These are phyloP conservation scores for Collybia mongolica DNA, from an alignment of 768 basidiomycete genomes.

Conservation along the genomic window DNA sequence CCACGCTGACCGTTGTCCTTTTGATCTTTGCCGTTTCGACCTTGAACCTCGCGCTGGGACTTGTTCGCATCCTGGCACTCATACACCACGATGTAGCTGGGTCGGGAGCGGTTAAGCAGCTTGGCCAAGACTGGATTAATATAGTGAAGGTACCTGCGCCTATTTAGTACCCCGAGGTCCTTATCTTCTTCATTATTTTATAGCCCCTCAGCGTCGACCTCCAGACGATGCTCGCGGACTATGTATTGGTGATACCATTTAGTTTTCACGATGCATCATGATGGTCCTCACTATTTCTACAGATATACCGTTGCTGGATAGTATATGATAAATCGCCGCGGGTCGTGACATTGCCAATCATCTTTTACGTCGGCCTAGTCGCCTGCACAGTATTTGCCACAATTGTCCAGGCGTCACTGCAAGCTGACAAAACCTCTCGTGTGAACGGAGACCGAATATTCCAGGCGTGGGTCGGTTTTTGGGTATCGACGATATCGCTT, in stretches of 20 bases:
- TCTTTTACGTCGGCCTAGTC: not conserved
- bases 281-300: not conserved
- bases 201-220: not conserved
- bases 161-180: too few relatives aligned
- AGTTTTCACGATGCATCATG: too few relatives aligned
- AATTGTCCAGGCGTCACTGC: too few relatives aligned
- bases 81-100: too few relatives aligned
- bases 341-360: constrained; percentile 10
- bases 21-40: not conserved
- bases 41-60: not conserved
- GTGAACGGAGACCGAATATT: too few relatives aligned
- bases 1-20: not conserved
- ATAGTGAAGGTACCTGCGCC: not conserved
- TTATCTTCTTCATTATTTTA: too few relatives aligned
- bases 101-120: not conserved
- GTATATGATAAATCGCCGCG: constrained; percentile 13
- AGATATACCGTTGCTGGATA: constrained; percentile 22
- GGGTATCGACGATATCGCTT: constrained; percentile 12
- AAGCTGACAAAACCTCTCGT: too few relatives aligned
- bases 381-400: too few relatives aligned
- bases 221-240: not conserved
- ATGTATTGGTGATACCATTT: not conserved
- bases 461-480: constrained; percentile 4
- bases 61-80: not conserved
- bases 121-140: not conserved